Conservation (phyloP, 164 flowering plant genomes). For the Magnolia sinica region DNA sequence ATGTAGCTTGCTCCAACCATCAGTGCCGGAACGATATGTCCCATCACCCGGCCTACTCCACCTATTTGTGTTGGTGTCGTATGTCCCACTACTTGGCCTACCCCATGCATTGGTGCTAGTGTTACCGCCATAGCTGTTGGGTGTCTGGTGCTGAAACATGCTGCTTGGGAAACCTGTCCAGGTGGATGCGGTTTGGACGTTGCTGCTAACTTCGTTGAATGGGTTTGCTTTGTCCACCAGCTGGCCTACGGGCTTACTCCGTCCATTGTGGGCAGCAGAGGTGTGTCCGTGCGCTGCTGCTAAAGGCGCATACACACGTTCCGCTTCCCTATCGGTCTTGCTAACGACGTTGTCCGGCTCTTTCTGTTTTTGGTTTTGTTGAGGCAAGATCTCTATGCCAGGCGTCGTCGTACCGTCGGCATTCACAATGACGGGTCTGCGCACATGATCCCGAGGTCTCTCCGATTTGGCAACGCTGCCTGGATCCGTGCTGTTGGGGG, state of each 20-base stretch:
- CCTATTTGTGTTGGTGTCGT: neutral
- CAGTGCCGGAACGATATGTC: neutral
- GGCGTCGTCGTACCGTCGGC: conserved; percentile 36
- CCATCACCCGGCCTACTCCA: conserved; percentile 3
- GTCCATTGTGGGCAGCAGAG: conserved; percentile 9
- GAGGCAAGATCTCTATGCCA: conserved; percentile 12
- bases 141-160: conserved; percentile 22
- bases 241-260: conserved; percentile 13
- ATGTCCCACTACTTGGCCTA: conserved; percentile 8
- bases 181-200: conserved; percentile 31
- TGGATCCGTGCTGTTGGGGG: conserved; percentile 11
- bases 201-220: conserved; percentile 29
- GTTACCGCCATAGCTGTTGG: conserved; percentile 6
- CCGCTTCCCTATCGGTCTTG: conserved; percentile 24
- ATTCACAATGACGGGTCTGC: conserved; percentile 35
- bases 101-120: conserved; percentile 5
- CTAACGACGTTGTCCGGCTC: conserved; percentile 6
- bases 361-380: neutral
- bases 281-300: conserved; percentile 7
- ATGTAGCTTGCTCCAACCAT: neutral
- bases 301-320: conserved; percentile 20
- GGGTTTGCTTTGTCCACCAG: conserved; percentile 20
- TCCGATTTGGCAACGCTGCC: conserved; percentile 14
- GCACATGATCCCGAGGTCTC: conserved; percentile 20
- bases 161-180: conserved; percentile 9